Conservation (phyloP, 306 rosid genomes). For the Psophocarpus tetragonolobus region DNA sequence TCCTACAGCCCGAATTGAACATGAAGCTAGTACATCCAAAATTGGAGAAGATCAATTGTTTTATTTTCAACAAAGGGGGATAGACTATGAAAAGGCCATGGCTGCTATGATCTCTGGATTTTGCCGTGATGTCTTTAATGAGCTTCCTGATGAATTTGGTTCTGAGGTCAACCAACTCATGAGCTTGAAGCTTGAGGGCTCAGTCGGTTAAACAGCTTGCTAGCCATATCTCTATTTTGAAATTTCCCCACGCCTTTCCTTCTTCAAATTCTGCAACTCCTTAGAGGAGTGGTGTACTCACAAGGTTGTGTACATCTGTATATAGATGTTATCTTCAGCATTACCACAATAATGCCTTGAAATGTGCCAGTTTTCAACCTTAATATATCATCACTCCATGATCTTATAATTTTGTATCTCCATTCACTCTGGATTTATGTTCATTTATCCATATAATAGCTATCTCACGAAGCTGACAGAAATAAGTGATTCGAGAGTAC, state of each 20-base stretch:
- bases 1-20: not conserved
- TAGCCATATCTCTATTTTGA: not conserved
- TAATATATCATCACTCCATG: not conserved
- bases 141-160: slow-evolving; percentile 8
- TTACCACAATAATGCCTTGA: not conserved
- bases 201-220: not conserved
- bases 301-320: not conserved
- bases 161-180: not conserved
- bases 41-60: not conserved
- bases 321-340: not conserved
- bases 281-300: not conserved
- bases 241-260: not conserved
- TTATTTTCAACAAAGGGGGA: not conserved
- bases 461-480: no score
- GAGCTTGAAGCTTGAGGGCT: not conserved
- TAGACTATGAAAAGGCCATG: not conserved
- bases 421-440: not conserved
- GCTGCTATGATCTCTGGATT: not conserved
- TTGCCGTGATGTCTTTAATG: not conserved
- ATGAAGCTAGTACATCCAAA: not conserved
- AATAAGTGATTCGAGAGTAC: no score
- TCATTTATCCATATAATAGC: not conserved
- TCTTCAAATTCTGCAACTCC: not conserved
- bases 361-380: not conserved
- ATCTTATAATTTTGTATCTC: not conserved